Conservation (phyloP, 768 basidiomycete species). For the Imleria badia region DNA sequence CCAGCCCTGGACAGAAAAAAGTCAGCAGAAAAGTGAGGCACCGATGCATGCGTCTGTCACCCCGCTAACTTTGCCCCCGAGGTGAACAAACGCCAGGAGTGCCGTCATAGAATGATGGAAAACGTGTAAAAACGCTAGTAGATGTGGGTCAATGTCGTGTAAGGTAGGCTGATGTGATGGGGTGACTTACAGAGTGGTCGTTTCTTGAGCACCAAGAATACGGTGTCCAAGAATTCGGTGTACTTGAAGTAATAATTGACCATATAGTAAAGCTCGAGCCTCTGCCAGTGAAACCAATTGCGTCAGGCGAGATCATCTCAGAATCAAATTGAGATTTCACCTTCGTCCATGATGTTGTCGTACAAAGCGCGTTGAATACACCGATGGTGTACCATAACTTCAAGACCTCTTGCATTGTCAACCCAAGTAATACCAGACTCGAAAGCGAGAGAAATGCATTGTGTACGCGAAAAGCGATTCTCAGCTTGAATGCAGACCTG, state of each 20-base stretch:
- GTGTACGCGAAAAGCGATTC: conserved; percentile 76
- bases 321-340: conserved; percentile 44
- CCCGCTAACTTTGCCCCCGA: conserved; percentile 85
- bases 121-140: conserved; percentile 88
- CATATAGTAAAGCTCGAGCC: conserved; percentile 93
- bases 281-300: conserved; percentile 47
- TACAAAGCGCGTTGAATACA: conserved; percentile 72
- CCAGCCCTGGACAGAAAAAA: conserved; percentile 69
- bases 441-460: conserved; percentile 82
- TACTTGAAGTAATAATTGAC: conserved; percentile 98
- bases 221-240: conserved; percentile 89
- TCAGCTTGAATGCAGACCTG: conserved; percentile 66
- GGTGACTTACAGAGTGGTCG: conserved; percentile 60
- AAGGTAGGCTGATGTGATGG: background rate
- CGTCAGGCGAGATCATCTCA: conserved; percentile 2
- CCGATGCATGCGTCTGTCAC: conserved; percentile 36
- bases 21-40: background rate
- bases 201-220: conserved; percentile 91
- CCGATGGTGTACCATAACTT: conserved; percentile 74
- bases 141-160: background rate
- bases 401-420: conserved; percentile 84
- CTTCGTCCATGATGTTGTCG: conserved; percentile 73
- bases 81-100: conserved; percentile 85
- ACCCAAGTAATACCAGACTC: conserved; percentile 71
- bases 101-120: conserved; percentile 98